phyloP scores from a whole-genome alignment of 176 grass and related monocot species.

The Lolium multiflorum region DNA sequence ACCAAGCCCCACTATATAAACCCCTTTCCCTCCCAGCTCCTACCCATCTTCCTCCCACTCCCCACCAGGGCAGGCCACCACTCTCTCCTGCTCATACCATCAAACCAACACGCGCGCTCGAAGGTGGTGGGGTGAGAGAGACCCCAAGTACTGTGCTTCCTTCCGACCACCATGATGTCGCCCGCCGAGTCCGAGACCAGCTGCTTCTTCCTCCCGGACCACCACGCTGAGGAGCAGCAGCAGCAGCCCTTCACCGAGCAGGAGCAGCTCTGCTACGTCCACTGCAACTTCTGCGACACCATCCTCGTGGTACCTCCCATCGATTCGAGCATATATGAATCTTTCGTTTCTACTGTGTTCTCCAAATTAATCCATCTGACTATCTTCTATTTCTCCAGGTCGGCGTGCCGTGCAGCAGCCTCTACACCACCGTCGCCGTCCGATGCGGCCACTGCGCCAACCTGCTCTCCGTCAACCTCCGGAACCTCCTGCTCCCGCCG shows the following conservation, averaged over 20 bases:
- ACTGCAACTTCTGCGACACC: slow-evolving; percentile 99
- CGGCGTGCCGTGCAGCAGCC: slow-evolving; percentile 86
- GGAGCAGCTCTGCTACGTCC: slow-evolving; percentile 99
- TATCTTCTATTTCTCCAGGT: slow-evolving; percentile 40
- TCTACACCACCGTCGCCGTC: slow-evolving; percentile 93
- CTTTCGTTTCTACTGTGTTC: neutral
- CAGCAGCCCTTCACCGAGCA: slow-evolving; percentile 66
- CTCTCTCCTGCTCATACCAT: neutral
- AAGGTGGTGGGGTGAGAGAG: neutral
- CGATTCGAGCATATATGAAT: neutral
- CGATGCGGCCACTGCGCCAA: slow-evolving; percentile 94
- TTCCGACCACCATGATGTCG: slow-evolving; percentile 57
- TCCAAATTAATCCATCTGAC: neutral
- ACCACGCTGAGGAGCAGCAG: slow-evolving; percentile 42
- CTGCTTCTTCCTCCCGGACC: slow-evolving; percentile 65
- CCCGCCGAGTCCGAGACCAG: slow-evolving; percentile 58
- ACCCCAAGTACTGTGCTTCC: neutral
- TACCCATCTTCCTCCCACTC: neutral
- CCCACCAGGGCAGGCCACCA: neutral
- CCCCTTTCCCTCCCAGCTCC: neutral
- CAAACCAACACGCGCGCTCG: neutral
- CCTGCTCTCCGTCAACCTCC: slow-evolving; percentile 90
- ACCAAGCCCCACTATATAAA: slow-evolving; percentile 49
- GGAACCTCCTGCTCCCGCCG: slow-evolving; percentile 68
- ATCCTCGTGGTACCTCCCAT: slow-evolving; percentile 74